These are phyloP conservation scores for Millerozyma miso DNA, from an alignment of 805 yeast species.

Conservation along the genomic window DNA sequence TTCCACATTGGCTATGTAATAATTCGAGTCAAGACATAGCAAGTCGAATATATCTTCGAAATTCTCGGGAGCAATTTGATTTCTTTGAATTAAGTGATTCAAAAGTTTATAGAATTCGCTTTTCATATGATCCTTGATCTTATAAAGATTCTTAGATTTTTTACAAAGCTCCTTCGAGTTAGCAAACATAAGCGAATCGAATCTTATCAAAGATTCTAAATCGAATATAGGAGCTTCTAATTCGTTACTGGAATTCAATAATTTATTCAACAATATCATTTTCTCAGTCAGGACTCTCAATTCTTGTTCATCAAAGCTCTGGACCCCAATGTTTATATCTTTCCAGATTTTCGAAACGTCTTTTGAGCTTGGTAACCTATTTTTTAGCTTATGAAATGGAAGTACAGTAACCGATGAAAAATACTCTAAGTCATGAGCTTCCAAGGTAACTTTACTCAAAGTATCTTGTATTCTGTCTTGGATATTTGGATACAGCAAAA, in stretches of 20 bases:
- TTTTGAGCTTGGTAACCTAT: background rate
- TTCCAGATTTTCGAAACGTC: background rate
- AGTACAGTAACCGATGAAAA: background rate
- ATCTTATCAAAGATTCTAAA: constrained; percentile 13
- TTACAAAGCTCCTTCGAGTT: constrained; percentile 18
- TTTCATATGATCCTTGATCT: constrained; percentile 35
- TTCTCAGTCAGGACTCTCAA: constrained; percentile 18
- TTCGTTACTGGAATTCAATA: constrained; percentile 8
- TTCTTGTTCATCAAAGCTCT: constrained; percentile 12
- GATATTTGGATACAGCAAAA: background rate
- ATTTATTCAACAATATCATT: constrained; percentile 24
- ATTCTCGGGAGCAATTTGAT: background rate
- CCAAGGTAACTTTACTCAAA: background rate
- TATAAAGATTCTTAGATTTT: constrained; percentile 34
- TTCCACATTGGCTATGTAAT: constrained; percentile 21
- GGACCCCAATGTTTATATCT: background rate
- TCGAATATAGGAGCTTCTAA: constrained; percentile 2
- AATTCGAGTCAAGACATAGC: constrained; percentile 11
- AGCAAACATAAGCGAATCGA: constrained; percentile 16
- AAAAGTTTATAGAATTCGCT: constrained; percentile 23
- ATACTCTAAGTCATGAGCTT: background rate
- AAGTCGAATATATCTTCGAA: constrained; percentile 2
- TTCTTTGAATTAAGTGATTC: background rate
- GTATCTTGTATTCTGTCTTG: background rate
- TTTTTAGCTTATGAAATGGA: background rate